Conservation (phyloP, 768 basidiomycete species). For the Amanita exitialis region DNA sequence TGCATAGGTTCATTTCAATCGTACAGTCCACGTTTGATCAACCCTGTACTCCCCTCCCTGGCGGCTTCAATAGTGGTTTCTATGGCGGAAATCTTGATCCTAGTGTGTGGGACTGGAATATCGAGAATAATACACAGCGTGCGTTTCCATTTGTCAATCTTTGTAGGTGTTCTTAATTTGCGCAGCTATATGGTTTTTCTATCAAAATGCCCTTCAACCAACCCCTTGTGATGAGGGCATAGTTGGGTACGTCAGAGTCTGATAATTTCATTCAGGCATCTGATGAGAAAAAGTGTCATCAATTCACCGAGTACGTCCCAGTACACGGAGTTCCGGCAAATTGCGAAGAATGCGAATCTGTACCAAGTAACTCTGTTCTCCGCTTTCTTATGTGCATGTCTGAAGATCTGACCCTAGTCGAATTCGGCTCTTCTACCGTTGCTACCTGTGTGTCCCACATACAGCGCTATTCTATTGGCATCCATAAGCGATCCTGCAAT, state of each 20-base stretch:
- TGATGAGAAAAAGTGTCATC: conserved; percentile 18
- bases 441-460: not conserved
- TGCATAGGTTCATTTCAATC: conserved; percentile 25
- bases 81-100: conserved; percentile 14
- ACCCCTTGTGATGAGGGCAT: conserved; percentile 28
- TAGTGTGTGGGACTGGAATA: conserved; percentile 21
- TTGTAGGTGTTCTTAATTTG: not conserved
- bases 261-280: not conserved
- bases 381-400: not conserved
- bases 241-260: conserved; percentile 23
- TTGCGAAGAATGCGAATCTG: conserved; percentile 17
- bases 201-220: conserved; percentile 21
- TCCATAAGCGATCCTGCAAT: no score
- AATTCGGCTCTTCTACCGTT: not conserved
- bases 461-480: no score
- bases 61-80: conserved; percentile 31
- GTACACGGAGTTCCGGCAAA: conserved; percentile 16
- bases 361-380: conserved; percentile 14
- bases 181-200: conserved; percentile 28
- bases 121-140: conserved; percentile 23
- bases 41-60: conserved; percentile 27
- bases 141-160: conserved; percentile 7
- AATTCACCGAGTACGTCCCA: conserved; percentile 21
- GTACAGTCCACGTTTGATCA: conserved; percentile 25
- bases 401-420: not conserved